Conservation (phyloP, 2,329 filamentous ascomycete genomes). For the Sphaerulina vaccinii region DNA sequence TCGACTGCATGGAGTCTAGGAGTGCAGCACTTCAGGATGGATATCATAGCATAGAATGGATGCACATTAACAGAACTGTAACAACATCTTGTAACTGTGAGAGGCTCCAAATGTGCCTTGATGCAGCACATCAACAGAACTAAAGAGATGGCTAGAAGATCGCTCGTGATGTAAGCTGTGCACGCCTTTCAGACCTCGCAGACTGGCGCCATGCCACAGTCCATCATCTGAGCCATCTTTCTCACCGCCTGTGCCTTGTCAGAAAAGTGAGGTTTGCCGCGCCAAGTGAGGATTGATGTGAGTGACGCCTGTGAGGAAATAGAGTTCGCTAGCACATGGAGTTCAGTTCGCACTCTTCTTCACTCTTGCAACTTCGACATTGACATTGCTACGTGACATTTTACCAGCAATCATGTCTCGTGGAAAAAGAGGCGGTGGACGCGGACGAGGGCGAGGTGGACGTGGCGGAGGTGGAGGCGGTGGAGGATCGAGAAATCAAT, state of each 20-base stretch:
- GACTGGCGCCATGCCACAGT: no score
- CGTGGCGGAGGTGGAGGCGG: conserved; percentile 28
- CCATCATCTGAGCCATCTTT: no score
- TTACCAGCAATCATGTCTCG: conserved; percentile 22
- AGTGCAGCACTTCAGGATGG: not conserved
- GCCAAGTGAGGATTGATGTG: no score
- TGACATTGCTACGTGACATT: not conserved
- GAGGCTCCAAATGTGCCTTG: not conserved
- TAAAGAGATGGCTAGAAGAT: no score
- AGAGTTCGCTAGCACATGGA: not conserved
- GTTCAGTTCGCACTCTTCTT: not conserved
- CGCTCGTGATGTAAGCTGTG: no score
- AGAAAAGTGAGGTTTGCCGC: no score
- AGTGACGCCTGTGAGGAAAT: no score
- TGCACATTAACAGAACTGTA: not conserved
- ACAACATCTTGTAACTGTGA: not conserved
- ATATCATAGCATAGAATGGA: not conserved
- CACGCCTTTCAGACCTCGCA: no score
- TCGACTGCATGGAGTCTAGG: not conserved
- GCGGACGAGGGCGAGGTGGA: conserved; percentile 21
- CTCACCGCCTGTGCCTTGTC: no score
- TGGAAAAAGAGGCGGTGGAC: conserved; percentile 25
- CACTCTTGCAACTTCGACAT: not conserved
- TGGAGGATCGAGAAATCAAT: conserved; percentile 28
- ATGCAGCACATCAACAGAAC: no score